A percentile compares a stretch with the other conserved stretches of the same genome.
Evolutionary conservation across 2,329 filamentous ascomycete genomes (phyloP).

Genomic region (Fusarium sp.): DNA sequence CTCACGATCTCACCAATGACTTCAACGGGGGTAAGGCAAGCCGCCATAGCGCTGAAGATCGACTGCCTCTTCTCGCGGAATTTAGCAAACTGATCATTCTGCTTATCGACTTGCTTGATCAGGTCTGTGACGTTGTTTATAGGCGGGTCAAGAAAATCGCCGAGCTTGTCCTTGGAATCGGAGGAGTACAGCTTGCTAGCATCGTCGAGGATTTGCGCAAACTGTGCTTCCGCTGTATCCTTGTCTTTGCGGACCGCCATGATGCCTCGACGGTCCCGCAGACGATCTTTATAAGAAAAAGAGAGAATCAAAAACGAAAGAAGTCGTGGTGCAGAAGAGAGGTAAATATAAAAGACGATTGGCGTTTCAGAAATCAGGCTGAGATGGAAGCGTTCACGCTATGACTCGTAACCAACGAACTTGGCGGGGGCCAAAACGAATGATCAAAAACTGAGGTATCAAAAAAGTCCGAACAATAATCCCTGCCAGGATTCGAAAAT

Average conservation of each 20-base stretch:
- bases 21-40: slow-evolving; percentile 50
- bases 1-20: slow-evolving; percentile 49
- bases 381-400: neutral
- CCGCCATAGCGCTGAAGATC: slow-evolving; percentile 46
- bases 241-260: slow-evolving; percentile 36
- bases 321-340: neutral
- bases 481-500: neutral
- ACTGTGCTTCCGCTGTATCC: slow-evolving; percentile 31
- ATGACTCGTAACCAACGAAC: neutral
- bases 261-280: slow-evolving; percentile 8
- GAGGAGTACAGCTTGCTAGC: slow-evolving; percentile 46
- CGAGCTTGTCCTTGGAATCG: slow-evolving; percentile 41
- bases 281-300: neutral
- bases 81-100: slow-evolving; percentile 48
- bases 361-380: slow-evolving; percentile 20
- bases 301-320: neutral
- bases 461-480: neutral
- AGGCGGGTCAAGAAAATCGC: slow-evolving; percentile 46
- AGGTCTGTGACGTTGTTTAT: slow-evolving; percentile 47
- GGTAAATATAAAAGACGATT: neutral
- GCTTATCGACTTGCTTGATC: slow-evolving; percentile 42
- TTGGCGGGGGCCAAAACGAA: neutral
- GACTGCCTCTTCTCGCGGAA: slow-evolving; percentile 48
- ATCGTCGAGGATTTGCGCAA: slow-evolving; percentile 45
- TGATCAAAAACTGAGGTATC: slow-evolving; percentile 4